These are phyloP conservation scores for Cyclotella choctawhatcheeana DNA, from an alignment of 108 stramenopile genomes.

Conservation along the genomic window DNA sequence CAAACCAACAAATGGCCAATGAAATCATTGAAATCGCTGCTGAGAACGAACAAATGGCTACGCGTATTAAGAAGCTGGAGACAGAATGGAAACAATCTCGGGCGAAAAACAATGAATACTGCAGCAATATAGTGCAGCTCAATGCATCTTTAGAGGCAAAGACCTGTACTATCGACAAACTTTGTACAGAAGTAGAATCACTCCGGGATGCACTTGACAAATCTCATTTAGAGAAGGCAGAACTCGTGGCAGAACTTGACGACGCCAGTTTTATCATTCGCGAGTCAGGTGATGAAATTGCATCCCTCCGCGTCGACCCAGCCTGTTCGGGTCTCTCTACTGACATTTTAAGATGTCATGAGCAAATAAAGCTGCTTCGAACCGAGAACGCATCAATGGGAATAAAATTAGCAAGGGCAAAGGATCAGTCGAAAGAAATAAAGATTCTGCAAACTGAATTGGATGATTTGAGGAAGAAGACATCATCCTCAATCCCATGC, in stretches of 20 bases:
- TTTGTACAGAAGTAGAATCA: background rate
- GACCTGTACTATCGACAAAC: background rate
- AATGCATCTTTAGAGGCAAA: background rate
- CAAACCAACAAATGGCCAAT: background rate
- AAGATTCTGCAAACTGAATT: conserved; percentile 7
- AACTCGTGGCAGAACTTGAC: no score
- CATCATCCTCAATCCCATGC: background rate
- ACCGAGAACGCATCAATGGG: background rate
- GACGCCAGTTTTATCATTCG: no score
- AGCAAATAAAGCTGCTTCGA: conserved; percentile 5
- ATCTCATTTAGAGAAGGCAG: no score
- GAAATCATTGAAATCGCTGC: background rate
- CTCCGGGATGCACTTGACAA: background rate
- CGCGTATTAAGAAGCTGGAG: background rate
- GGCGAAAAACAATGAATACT: background rate
- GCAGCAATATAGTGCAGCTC: background rate
- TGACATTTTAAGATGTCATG: no score
- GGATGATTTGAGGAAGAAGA: background rate
- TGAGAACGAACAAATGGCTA: background rate
- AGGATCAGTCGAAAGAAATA: background rate
- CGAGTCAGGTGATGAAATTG: no score
- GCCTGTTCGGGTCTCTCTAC: no score
- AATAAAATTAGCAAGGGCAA: background rate
- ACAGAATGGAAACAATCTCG: background rate
- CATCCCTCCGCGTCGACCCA: no score